Evolutionary conservation across 768 basidiomycete genomes (phyloP), one percentile per base, ranked within the genome.

Genomic region (Russula abietina): DNA sequence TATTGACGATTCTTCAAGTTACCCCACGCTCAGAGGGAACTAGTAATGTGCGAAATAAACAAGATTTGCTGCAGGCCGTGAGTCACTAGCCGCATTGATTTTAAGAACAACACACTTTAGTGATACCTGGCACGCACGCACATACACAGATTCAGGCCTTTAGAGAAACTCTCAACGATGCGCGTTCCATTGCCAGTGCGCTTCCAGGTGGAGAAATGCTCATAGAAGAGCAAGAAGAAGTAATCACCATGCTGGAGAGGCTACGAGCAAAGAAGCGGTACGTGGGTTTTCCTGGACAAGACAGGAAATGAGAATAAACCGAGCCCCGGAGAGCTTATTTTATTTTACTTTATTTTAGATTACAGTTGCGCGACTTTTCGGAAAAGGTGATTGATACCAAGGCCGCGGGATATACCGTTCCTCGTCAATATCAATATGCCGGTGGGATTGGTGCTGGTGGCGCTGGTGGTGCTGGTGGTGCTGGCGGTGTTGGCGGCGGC

Each of bases 61-160:
- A 89, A 68, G 79, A 81, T 19, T 76, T 90, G 8, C 76, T 89
- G 10, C 82, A 85, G 63, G 84, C 87, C 36, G 88, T 88, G 56
- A 43, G 61, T 62, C 17, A 14, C n/a, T 3, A 57, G 26, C 14
- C 7, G 11, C 5, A 4, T 1, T 11, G 36, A 26, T 30, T 4
- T 16, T 19, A 24, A 36, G 3, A 36, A n/a, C 38, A 28, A 24
- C n/a, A n/a, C n/a, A 3, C 32, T n/a, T 12, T 9, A 33, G 38
- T 38, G 12, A 38, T 38, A 4, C 10, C 1, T 26, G n/a, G 24
- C 16, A 30, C 26, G 16, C 10, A 7, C n/a, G n/a, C n/a, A n/a
- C n/a, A n/a, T n/a, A n/a, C 26, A n/a, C 55, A 91, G 89, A 88
- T 87, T 30, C 88, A 85, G 66, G 85, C 87, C 33, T 86, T 89